Percentiles rank a stretch among this genome's conserved stretches.
These are phyloP conservation scores for Fusarium succisae DNA, from an alignment of 2,329 filamentous ascomycete genomes.

Conservation along the genomic window DNA sequence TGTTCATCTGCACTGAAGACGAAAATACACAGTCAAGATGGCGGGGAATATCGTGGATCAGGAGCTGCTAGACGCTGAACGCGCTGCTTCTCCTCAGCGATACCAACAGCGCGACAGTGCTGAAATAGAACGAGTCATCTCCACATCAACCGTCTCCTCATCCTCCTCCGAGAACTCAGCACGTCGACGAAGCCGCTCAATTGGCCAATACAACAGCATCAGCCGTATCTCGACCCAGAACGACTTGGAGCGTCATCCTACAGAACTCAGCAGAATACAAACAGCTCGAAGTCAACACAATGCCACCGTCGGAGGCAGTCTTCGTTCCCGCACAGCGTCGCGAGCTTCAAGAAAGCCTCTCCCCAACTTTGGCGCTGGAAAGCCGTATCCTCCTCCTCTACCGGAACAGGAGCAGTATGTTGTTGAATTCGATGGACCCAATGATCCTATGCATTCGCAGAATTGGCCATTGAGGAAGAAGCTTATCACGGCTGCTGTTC, in stretches of 20 bases:
- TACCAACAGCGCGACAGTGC: constrained; percentile 55
- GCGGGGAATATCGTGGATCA: constrained; percentile 63
- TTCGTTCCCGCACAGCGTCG: constrained; percentile 50
- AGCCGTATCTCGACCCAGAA: constrained; percentile 70
- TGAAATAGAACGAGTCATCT: constrained; percentile 69
- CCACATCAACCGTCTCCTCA: constrained; percentile 60
- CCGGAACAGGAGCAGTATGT: constrained; percentile 80
- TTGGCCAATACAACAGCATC: constrained; percentile 56
- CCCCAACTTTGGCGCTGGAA: constrained; percentile 77
- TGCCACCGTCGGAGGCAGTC: constrained; percentile 70
- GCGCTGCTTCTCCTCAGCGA: constrained; percentile 58
- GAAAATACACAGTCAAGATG: constrained; percentile 41
- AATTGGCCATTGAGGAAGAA: constrained; percentile 88
- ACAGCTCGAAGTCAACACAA: constrained; percentile 77
- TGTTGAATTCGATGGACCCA: constrained; percentile 83
- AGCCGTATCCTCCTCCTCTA: constrained; percentile 75
- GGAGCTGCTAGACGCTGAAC: constrained; percentile 63
- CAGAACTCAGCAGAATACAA: constrained; percentile 75
- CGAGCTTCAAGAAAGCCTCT: constrained; percentile 67
- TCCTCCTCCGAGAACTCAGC: constrained; percentile 54
- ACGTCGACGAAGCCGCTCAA: constrained; percentile 17
- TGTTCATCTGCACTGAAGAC: neutral
- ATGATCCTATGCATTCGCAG: constrained; percentile 86
- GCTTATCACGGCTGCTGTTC: constrained; percentile 71
- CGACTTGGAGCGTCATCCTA: constrained; percentile 75